These are phyloP conservation scores for Kwoniella bestiolae DNA, from an alignment of 768 basidiomycete species.

Conservation along the genomic window DNA sequence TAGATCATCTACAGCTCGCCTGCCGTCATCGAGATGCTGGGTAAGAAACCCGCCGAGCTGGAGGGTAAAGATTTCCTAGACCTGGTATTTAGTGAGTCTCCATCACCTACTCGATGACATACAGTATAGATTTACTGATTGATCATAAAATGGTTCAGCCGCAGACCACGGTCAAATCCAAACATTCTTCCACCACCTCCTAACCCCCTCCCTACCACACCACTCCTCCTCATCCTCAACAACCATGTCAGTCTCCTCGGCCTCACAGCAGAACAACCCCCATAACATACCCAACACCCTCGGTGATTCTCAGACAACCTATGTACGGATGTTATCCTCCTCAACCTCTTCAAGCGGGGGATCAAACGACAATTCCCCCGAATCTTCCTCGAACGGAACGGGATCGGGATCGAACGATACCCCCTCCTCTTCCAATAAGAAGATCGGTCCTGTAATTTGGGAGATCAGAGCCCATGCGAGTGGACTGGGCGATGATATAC, in stretches of 20 bases:
- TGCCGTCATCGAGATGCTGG: conserved; percentile 47
- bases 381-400: conserved; percentile 11
- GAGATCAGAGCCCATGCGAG: conserved; percentile 46
- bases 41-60: conserved; percentile 46
- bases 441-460: conserved; percentile 39
- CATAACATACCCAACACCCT: conserved; percentile 13
- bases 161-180: conserved; percentile 42
- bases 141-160: no score
- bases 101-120: not conserved
- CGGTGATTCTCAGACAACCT: conserved; percentile 33
- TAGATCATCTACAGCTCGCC: conserved; percentile 54
- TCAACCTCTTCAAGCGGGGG: not conserved
- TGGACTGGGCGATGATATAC: conserved; percentile 30
- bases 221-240: conserved; percentile 27
- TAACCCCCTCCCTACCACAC: conserved; percentile 16
- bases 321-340: conserved; percentile 32
- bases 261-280: not conserved
- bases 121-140: not conserved
- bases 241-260: conserved; percentile 13
- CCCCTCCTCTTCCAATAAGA: not conserved
- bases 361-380: conserved; percentile 14
- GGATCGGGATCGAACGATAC: conserved; percentile 8
- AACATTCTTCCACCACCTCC: conserved; percentile 28
- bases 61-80: conserved; percentile 54
- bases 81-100: conserved; percentile 46